Evolutionary conservation across 1,139 yeast genomes (phyloP).

Genomic region (Yamadazyma trypodendri): DNA sequence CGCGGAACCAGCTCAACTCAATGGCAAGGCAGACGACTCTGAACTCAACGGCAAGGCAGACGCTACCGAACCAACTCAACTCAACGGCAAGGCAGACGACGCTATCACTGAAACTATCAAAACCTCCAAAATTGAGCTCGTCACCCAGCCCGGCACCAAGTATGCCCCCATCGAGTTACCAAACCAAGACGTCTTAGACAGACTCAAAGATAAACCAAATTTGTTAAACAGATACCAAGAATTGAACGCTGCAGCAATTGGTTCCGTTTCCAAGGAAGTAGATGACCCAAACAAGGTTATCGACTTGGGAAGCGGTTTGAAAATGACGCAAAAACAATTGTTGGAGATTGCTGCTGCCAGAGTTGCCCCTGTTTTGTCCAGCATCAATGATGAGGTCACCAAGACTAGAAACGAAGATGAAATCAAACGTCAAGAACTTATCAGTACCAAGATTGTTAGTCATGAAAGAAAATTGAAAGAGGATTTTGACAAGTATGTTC

Average conservation of each 20-base stretch:
- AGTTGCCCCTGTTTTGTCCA: slow-evolving; percentile 54
- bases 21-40: slow-evolving; percentile 21
- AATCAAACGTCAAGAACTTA: slow-evolving; percentile 41
- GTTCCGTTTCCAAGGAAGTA: slow-evolving; percentile 43
- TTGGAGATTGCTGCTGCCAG: slow-evolving; percentile 56
- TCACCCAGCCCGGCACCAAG: slow-evolving; percentile 31
- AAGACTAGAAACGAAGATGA: slow-evolving; percentile 49
- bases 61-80: slow-evolving; percentile 8
- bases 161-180: slow-evolving; percentile 34
- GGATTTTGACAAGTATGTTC: slow-evolving; percentile 42
- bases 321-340: slow-evolving; percentile 54
- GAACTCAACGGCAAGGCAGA: slow-evolving; percentile 10
- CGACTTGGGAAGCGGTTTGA: slow-evolving; percentile 56
- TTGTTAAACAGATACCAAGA: slow-evolving; percentile 48
- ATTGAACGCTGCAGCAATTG: slow-evolving; percentile 48
- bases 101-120: slow-evolving; percentile 24
- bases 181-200: slow-evolving; percentile 40
- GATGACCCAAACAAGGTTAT: slow-evolving; percentile 52
- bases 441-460: slow-evolving; percentile 35
- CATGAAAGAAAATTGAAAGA: slow-evolving; percentile 46
- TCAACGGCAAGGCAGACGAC: slow-evolving; percentile 20
- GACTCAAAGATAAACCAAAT: slow-evolving; percentile 48
- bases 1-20: slow-evolving; percentile 5
- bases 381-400: slow-evolving; percentile 50
- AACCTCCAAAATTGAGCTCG: slow-evolving; percentile 35